Evolutionary conservation across 106 monocot genomes (phyloP), one percentile per base, ranked within the genome.

Genomic region (Dendrobium officinale): DNA sequence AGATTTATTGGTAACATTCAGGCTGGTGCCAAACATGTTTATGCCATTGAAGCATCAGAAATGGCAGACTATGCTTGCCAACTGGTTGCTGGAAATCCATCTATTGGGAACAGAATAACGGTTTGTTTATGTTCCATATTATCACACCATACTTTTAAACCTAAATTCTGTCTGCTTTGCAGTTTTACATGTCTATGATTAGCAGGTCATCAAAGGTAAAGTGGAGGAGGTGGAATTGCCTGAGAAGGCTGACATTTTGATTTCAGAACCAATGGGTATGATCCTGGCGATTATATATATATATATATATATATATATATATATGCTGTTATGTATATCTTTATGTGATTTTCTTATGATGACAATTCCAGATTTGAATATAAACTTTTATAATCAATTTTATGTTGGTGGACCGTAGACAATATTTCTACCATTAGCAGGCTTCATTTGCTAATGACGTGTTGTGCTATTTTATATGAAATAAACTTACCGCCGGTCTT

Each of bases 11-110:
- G 54, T 74, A 19, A 72, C 68, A 42, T 80, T 27, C 47, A 96
- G 96, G 96, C 96, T 94, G 96, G 96, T 64, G 96, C 96, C 40
- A 96, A 86, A 78, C 96, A 94, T 92, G 96, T 96, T 54, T 96
- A 96, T 83, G 96, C 96, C 56, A 88, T 96, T 51, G 96, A 96
- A 73, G 96, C 96, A 83, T 96, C 96, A 83, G 94, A 96, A 79
- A 96, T 96, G 94, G 90, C 94, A 82, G 96, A 96, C 58, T 94
- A 94, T 92, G 96, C 96, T 70, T 88, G 81, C 20, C 87, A 68
- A 41, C 78, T 96, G 78, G 82, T 94, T 67, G 83, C 86, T 86
- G 96, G 96, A 75, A 96, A 96, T 86, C 96, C 96, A 67, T 94
- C 94, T 18, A 87, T 96, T 6, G 85, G 80, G 72, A 78, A 94